Percentiles rank a stretch among this genome's conserved stretches.
phyloP scores from a whole-genome alignment of 495 filamentous ascomycete species.

The Aspergillus steynii region DNA sequence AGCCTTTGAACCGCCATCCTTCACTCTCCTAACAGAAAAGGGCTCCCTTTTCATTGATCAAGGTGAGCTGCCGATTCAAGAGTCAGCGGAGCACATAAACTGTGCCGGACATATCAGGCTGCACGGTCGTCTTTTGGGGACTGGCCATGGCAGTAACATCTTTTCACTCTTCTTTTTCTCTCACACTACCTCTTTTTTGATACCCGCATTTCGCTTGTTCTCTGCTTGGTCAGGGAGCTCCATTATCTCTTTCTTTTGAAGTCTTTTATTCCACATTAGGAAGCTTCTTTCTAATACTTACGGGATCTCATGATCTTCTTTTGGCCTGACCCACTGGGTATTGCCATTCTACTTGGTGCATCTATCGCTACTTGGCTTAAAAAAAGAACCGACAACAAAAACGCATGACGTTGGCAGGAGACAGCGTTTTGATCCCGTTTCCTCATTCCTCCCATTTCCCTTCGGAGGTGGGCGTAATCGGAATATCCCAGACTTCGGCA shows the following conservation, averaged over 20 bases:
- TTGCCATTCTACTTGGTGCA: constrained; percentile 11
- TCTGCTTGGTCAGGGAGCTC: constrained; percentile 6
- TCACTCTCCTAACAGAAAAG: constrained; percentile 1
- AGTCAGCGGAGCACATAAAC: constrained; percentile 4
- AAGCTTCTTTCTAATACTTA: constrained; percentile 3
- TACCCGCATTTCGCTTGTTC: constrained; percentile 10
- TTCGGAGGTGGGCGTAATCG: constrained; percentile 12
- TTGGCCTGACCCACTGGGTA: constrained; percentile 6
- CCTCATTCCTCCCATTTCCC: neutral
- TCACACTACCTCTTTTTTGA: constrained; percentile 7
- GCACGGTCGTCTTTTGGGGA: neutral
- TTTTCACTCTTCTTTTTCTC: neutral
- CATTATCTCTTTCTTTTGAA: constrained; percentile 5
- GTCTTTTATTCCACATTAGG: constrained; percentile 7
- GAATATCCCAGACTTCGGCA: constrained; percentile 11
- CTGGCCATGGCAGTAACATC: constrained; percentile 9
- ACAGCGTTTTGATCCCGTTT: constrained; percentile 6
- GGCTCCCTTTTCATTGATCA: constrained; percentile 14
- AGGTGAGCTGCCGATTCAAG: constrained; percentile 35
- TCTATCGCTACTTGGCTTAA: constrained; percentile 22
- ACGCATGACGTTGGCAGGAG: constrained; percentile 16
- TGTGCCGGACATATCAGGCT: neutral
- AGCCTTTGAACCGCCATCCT: constrained; percentile 8
- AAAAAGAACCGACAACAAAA: neutral
- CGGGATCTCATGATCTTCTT: constrained; percentile 11